Conservation (phyloP, 805 yeast species). For the Maudiozyma serrabonitensis region DNA sequence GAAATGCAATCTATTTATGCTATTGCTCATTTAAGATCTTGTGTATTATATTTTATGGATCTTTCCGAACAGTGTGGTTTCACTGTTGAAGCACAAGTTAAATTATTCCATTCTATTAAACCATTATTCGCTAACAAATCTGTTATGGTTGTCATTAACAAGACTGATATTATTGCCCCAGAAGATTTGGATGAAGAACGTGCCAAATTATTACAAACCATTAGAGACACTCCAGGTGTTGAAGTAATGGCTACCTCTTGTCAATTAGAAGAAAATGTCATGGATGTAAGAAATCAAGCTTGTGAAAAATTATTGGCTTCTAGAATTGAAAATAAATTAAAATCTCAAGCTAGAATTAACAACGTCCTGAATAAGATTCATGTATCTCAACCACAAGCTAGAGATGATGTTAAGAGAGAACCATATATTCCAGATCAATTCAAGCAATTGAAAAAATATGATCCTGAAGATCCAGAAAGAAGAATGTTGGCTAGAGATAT, state of each 20-base stretch:
- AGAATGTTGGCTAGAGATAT: conserved; percentile 75
- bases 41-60: conserved; percentile 97
- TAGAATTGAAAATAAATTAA: conserved; percentile 92
- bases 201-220: conserved; percentile 58
- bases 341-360: conserved; percentile 81
- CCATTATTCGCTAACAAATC: conserved; percentile 96
- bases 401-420: conserved; percentile 77
- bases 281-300: conserved; percentile 93
- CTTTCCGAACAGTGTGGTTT: conserved; percentile 98
- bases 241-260: conserved; percentile 92
- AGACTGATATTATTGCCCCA: conserved; percentile 78
- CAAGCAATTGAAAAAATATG: conserved; percentile 52
- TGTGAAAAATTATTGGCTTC: conserved; percentile 94
- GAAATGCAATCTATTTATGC: conserved; percentile 99
- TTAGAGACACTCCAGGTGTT: conserved; percentile 64
- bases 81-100: conserved; percentile 93
- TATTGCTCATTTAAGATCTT: conserved; percentile 94
- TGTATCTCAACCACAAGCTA: conserved; percentile 78
- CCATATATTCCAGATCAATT: conserved; percentile 78
- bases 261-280: conserved; percentile 85
- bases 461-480: conserved; percentile 71
- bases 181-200: conserved; percentile 75
- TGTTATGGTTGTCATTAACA: conserved; percentile 91
- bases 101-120: conserved; percentile 91
- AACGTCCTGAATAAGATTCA: conserved; percentile 91